A percentile compares a stretch with the other conserved stretches of the same genome.
phyloP scores from a whole-genome alignment of 2,329 filamentous ascomycete genomes.

The Trichoderma aggressivum region DNA sequence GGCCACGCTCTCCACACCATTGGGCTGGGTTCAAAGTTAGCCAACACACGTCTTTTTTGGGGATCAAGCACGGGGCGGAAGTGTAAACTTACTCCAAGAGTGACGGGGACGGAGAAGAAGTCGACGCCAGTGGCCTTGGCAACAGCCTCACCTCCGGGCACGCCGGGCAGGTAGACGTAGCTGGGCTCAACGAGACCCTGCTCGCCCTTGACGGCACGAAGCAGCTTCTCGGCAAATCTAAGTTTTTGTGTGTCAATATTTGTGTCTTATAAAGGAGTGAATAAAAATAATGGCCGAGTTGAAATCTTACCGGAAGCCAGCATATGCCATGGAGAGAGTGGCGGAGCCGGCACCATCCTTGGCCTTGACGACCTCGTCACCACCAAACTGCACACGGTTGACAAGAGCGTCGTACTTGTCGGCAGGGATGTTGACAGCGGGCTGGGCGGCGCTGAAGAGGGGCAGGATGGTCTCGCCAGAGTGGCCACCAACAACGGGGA shows the following conservation, averaged over 20 bases:
- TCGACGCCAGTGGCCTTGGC: slow-evolving; percentile 79
- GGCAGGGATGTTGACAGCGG: slow-evolving; percentile 72
- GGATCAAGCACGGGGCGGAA: neutral
- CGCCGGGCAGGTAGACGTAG: slow-evolving; percentile 90
- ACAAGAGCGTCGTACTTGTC: slow-evolving; percentile 90
- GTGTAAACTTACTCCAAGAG: slow-evolving; percentile 76
- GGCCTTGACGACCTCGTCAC: slow-evolving; percentile 94
- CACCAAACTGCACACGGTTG: slow-evolving; percentile 95
- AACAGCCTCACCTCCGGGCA: slow-evolving; percentile 82
- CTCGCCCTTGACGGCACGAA: slow-evolving; percentile 84
- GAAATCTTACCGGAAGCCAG: slow-evolving; percentile 74
- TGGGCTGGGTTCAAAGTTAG: slow-evolving; percentile 53
- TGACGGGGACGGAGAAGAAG: slow-evolving; percentile 94
- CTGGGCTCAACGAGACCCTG: slow-evolving; percentile 92
- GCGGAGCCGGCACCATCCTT: slow-evolving; percentile 90
- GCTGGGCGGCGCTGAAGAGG: slow-evolving; percentile 87
- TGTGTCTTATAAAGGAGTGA: neutral
- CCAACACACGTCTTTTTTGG: slow-evolving; percentile 18
- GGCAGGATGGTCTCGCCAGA: slow-evolving; percentile 98
- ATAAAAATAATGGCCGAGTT: neutral
- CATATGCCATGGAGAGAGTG: slow-evolving; percentile 92
- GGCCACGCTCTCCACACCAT: slow-evolving; percentile 79
- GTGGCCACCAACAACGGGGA: slow-evolving; percentile 95
- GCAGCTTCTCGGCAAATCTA: slow-evolving; percentile 90
- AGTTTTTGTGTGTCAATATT: neutral